phyloP scores from a whole-genome alignment of 345 rosid species.

The Lumnitzera racemosa region DNA sequence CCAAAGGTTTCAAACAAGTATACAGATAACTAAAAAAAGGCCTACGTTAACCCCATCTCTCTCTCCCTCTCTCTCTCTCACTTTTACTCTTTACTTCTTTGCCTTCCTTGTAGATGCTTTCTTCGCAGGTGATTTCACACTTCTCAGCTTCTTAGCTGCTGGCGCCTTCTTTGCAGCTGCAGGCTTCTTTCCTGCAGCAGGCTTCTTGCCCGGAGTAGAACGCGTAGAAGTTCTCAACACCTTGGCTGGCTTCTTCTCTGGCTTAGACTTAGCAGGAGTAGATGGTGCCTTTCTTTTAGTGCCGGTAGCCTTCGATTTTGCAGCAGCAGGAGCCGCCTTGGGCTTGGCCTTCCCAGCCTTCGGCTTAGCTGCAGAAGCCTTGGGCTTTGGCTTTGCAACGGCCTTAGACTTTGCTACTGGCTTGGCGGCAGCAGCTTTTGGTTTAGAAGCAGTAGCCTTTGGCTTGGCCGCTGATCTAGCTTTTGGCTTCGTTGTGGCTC shows the following conservation, averaged over 20 bases:
- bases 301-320: constrained; percentile 24
- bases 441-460: constrained; percentile 18
- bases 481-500: constrained; percentile 6
- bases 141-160: constrained; percentile 50
- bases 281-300: constrained; percentile 20
- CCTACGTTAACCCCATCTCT: neutral
- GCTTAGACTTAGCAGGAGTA: constrained; percentile 23
- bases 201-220: constrained; percentile 54
- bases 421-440: constrained; percentile 25
- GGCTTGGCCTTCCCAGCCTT: constrained; percentile 18
- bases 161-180: constrained; percentile 30
- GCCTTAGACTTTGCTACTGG: constrained; percentile 15
- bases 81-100: constrained; percentile 23
- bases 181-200: constrained; percentile 36
- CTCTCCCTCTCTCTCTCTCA: neutral
- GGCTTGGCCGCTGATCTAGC: constrained; percentile 20
- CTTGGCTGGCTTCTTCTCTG: constrained; percentile 45
- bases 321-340: constrained; percentile 24
- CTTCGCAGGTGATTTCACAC: constrained; percentile 55
- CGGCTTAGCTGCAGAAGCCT: constrained; percentile 23
- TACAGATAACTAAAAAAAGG: neutral
- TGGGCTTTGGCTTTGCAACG: constrained; percentile 29
- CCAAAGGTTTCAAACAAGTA: constrained; percentile 8
- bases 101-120: constrained; percentile 32
- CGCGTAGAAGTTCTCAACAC: constrained; percentile 55